Evolutionary conservation across 2,329 filamentous ascomycete species (phyloP), one percentile per base, ranked within the genome.

Genomic region (Aspergillus texensis): DNA sequence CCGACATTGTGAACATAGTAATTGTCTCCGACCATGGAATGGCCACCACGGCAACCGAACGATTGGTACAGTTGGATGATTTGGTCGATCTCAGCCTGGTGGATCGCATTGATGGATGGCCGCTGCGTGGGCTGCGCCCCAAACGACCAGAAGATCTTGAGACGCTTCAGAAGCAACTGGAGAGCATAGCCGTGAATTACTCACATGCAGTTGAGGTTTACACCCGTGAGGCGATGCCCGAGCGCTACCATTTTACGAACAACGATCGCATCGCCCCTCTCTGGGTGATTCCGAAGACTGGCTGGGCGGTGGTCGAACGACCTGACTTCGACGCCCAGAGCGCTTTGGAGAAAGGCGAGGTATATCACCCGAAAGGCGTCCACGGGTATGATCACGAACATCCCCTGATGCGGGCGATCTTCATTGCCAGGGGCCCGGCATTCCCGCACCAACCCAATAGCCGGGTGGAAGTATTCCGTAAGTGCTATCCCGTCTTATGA

Each of bases 11-110:
- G 74, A 99, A 99, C 69, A 86, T 99, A 9, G 89, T 99, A 39
- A 85, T 99, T n/a, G 94, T 99, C 2, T 97, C 93, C 0, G 95
- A 99, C 75, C 95, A 99, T 75, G 95, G 95, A 57, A 99, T 99
- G 95, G 95, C 95, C 1, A 96, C 93, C 0, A 98, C 95, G 0
- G 91, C 94, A 64, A 87, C 86, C 0, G 84, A 88, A 21, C 87
- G 95, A 12, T 82, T 98, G 53, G 85, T 98, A 30, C 95, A 98
- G 78, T 83, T 98, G 2, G 95, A 99, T 67, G 93, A 97, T 72
- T 80, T 98, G 4, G 84, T 98, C 54, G 92, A 97, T 74, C 84
- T 91, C 6, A 81, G 80, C 56, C 85, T 93, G 70, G 89, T 98
- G 52, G 90, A 91, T 63, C 93, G 95, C 74, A 90, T 88, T 30